These are phyloP conservation scores for Paecilomyces niveus DNA, from an alignment of 2,329 filamentous ascomycete species.

Conservation along the genomic window DNA sequence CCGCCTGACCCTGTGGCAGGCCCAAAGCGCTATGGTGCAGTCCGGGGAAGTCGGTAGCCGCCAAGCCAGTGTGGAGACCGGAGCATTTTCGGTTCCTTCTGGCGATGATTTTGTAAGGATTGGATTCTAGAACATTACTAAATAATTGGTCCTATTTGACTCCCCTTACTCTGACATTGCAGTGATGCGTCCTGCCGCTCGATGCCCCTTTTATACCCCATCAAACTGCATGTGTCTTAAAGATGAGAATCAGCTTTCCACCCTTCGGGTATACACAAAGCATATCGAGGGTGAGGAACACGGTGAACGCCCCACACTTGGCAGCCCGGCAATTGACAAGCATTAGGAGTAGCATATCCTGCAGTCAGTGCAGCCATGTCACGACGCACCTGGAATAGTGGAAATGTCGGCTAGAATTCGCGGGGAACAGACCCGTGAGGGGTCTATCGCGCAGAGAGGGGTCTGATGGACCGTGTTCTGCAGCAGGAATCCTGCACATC, in stretches of 20 bases:
- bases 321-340: neutral
- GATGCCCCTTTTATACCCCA: neutral
- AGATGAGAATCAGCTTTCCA: neutral
- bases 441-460: neutral
- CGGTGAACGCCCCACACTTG: neutral
- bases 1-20: neutral
- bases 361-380: neutral
- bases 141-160: no score
- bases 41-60: neutral
- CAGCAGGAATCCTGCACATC: neutral
- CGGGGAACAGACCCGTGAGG: neutral
- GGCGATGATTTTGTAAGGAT: neutral
- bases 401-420: neutral
- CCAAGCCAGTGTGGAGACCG: neutral
- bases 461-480: neutral
- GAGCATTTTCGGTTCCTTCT: neutral
- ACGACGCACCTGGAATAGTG: neutral
- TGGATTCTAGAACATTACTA: neutral
- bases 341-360: neutral
- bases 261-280: neutral
- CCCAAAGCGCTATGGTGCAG: neutral
- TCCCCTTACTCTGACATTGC: no score
- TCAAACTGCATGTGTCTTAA: neutral
- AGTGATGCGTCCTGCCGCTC: no score
- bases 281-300: neutral